Evolutionary conservation across 768 basidiomycete species (phyloP).

Genomic region (Rhizopogon sp.): DNA sequence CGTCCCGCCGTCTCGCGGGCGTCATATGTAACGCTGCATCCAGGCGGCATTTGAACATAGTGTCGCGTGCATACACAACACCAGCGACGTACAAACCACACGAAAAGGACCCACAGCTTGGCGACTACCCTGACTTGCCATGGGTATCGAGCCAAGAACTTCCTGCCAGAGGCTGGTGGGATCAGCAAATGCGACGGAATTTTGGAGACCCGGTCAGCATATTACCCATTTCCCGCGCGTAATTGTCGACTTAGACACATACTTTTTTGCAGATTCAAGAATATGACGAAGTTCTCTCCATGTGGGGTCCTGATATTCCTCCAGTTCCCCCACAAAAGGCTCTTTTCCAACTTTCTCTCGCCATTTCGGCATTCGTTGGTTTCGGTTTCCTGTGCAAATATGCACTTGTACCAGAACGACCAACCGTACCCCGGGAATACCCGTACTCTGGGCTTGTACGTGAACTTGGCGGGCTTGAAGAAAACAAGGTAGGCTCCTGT

Average conservation of each 20-base stretch:
- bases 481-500: slow-evolving; percentile 58
- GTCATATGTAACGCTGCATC: slow-evolving; percentile 5
- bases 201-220: slow-evolving; percentile 68
- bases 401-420: slow-evolving; percentile 52
- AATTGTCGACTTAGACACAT: slow-evolving; percentile 11
- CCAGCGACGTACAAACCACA: slow-evolving; percentile 16
- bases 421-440: slow-evolving; percentile 68
- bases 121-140: slow-evolving; percentile 71
- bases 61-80: slow-evolving; percentile 17
- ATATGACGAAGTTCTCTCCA: slow-evolving; percentile 73
- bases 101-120: slow-evolving; percentile 61
- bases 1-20: slow-evolving; percentile 11
- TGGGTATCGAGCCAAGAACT: slow-evolving; percentile 60
- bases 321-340: slow-evolving; percentile 56
- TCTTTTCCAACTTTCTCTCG: slow-evolving; percentile 60
- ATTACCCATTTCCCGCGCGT: slow-evolving; percentile 9
- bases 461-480: slow-evolving; percentile 76
- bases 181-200: slow-evolving; percentile 71
- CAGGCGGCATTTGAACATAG: background rate
- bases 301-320: slow-evolving; percentile 85
- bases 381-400: slow-evolving; percentile 59
- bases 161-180: slow-evolving; percentile 68
- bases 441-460: slow-evolving; percentile 70
- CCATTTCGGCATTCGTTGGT: slow-evolving; percentile 54
- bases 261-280: slow-evolving; percentile 58